Percentiles rank a stretch among this genome's conserved stretches.
phyloP scores from a whole-genome alignment of 495 filamentous ascomycete genomes.

The Talaromyces ruber region DNA sequence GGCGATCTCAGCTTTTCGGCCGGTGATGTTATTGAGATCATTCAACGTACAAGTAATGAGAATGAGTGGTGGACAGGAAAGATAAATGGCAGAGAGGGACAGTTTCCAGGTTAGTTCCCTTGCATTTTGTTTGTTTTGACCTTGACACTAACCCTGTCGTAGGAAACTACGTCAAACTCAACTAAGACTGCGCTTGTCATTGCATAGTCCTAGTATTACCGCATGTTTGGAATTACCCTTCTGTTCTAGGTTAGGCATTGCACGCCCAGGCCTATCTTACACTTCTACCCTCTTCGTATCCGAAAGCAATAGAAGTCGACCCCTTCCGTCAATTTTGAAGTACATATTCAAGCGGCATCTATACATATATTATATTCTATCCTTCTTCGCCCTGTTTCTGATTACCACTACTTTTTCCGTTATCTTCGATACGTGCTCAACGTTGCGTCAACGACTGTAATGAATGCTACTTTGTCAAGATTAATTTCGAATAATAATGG shows the following conservation, averaged over 20 bases:
- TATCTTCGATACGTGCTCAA: not conserved
- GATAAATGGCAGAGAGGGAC: constrained; percentile 68
- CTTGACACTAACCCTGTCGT: constrained; percentile 6
- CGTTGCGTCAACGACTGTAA: not conserved
- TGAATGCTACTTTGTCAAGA: not conserved
- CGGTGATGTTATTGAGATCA: constrained; percentile 87
- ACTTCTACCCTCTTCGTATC: not conserved
- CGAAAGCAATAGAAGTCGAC: not conserved
- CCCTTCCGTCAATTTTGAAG: not conserved
- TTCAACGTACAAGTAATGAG: constrained; percentile 68
- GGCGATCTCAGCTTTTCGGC: constrained; percentile 87
- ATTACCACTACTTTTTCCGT: not conserved
- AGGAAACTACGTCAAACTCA: constrained; percentile 40
- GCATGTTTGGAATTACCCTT: not conserved
- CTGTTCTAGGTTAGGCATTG: not conserved
- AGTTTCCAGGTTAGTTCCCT: constrained; percentile 77
- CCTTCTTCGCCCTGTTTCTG: not conserved
- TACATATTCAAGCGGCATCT: constrained; percentile 4
- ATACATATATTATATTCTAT: not conserved
- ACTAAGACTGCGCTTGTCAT: constrained; percentile 14
- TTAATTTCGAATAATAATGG: not conserved
- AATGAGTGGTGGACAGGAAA: constrained; percentile 97
- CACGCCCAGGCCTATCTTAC: not conserved
- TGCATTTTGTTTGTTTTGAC: not conserved
- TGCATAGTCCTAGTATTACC: not conserved